Percentiles rank a stretch among this genome's conserved stretches.
Conservation (phyloP, 2,329 filamentous ascomycete species). For the Pezicula radicicola region DNA sequence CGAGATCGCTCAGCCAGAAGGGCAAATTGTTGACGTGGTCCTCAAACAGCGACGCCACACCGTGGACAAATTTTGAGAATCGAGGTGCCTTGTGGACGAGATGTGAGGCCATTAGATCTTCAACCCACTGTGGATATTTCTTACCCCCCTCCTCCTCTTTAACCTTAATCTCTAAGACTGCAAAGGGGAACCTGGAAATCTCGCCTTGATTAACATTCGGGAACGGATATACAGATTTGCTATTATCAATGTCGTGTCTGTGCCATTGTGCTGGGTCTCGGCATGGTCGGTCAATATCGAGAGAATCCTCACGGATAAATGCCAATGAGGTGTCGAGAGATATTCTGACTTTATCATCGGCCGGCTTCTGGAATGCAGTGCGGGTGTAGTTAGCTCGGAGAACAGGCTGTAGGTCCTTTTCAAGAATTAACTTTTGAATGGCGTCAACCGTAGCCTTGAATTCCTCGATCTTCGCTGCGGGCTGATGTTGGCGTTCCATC, state of each 20-base stretch:
- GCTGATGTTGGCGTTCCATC: conserved; percentile 74
- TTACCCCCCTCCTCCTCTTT: conserved; percentile 55
- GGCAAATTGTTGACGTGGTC: conserved; percentile 95
- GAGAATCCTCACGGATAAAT: conserved; percentile 74
- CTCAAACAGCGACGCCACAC: conserved; percentile 87
- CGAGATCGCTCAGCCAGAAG: conserved; percentile 91
- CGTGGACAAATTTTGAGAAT: conserved; percentile 97
- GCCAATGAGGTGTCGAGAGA: conserved; percentile 91
- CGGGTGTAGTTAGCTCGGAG: conserved; percentile 90
- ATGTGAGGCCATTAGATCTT: conserved; percentile 89
- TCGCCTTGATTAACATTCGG: conserved; percentile 84
- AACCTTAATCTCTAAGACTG: conserved; percentile 89
- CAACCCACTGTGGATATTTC: conserved; percentile 80
- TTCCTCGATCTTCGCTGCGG: conserved; percentile 61
- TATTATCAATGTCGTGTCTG: conserved; percentile 81
- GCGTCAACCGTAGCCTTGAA: conserved; percentile 71
- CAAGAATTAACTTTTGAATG: conserved; percentile 77
- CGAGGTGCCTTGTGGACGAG: conserved; percentile 84
- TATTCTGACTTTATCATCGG: conserved; percentile 85
- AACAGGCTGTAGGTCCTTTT: conserved; percentile 76
- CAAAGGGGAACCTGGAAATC: conserved; percentile 85
- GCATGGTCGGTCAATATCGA: conserved; percentile 83
- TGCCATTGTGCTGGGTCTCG: conserved; percentile 90
- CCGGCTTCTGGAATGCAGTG: conserved; percentile 94
- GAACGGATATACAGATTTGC: conserved; percentile 83